Conservation (phyloP, 768 basidiomycete species). For the Boletus rex-veris region DNA sequence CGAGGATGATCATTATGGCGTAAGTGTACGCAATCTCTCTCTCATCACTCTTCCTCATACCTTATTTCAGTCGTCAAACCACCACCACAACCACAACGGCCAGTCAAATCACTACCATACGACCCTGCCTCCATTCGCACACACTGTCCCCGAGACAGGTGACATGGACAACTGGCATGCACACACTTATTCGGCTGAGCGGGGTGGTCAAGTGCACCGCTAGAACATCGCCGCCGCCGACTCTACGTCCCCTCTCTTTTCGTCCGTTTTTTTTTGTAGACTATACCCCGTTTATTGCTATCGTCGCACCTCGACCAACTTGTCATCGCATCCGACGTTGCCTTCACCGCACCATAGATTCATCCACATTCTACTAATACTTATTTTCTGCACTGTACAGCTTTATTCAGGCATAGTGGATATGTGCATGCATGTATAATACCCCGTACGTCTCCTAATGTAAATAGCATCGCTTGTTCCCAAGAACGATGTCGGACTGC, state of each 20-base stretch:
- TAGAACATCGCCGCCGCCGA: conserved; percentile 29
- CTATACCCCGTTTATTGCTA: conserved; percentile 36
- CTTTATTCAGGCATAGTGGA: conserved; percentile 36
- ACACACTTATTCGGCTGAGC: conserved; percentile 55
- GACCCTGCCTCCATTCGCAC: conserved; percentile 47
- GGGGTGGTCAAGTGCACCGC: conserved; percentile 56
- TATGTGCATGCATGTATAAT: conserved; percentile 40
- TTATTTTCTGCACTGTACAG: conserved; percentile 34
- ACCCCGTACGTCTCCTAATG: conserved; percentile 29
- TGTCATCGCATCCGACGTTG: conserved; percentile 14
- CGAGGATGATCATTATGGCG: conserved; percentile 61
- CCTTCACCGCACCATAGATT: conserved; percentile 24
- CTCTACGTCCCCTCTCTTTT: not conserved
- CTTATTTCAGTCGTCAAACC: conserved; percentile 28
- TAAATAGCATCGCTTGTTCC: conserved; percentile 26
- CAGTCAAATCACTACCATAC: conserved; percentile 40
- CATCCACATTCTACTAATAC: conserved; percentile 33
- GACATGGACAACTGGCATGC: conserved; percentile 61
- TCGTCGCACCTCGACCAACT: conserved; percentile 22
- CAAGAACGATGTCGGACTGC: not conserved
- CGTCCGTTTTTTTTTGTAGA: conserved; percentile 21
- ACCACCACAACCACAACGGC: conserved; percentile 32
- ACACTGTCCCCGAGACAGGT: conserved; percentile 35
- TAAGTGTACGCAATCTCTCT: conserved; percentile 29
- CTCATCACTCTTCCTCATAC: not conserved